These are phyloP conservation scores for Triangularia setosa DNA, from an alignment of 2,329 filamentous ascomycete genomes.

Conservation along the genomic window DNA sequence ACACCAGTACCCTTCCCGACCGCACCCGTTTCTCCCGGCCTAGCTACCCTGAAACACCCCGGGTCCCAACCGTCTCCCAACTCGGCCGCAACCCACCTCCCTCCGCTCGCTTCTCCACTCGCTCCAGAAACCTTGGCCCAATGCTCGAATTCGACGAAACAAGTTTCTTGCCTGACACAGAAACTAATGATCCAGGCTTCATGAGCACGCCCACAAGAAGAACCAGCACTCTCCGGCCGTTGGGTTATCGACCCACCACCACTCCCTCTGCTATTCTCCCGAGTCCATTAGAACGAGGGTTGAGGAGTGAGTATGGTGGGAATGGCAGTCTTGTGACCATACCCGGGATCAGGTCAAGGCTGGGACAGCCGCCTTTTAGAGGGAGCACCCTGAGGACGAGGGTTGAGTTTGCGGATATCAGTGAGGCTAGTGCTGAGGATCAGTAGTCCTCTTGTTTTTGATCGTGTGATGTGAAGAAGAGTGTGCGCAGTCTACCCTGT, in stretches of 20 bases:
- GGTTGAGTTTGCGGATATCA: constrained; percentile 26
- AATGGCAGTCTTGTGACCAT: neutral
- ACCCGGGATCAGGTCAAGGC: neutral
- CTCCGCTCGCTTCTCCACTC: neutral
- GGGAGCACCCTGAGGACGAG: neutral
- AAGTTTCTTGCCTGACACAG: constrained; percentile 12
- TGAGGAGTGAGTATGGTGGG: constrained; percentile 20
- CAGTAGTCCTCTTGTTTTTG: neutral
- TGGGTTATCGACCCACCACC: constrained; percentile 19
- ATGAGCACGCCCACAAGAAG: constrained; percentile 28
- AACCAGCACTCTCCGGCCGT: constrained; percentile 14
- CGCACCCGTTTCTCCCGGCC: neutral
- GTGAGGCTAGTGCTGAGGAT: constrained; percentile 19
- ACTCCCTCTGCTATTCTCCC: constrained; percentile 27
- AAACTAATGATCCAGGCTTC: constrained; percentile 21
- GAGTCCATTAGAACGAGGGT: constrained; percentile 24
- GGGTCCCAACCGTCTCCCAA: neutral
- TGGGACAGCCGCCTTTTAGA: neutral
- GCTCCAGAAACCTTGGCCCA: constrained; percentile 14
- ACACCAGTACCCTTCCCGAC: neutral
- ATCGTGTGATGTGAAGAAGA: neutral
- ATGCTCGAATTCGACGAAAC: constrained; percentile 28
- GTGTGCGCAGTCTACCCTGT: neutral
- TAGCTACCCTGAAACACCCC: neutral
- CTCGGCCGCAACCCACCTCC: neutral